Evolutionary conservation across 306 rosid genomes (phyloP).

Genomic region (Inga oerstediana): DNA sequence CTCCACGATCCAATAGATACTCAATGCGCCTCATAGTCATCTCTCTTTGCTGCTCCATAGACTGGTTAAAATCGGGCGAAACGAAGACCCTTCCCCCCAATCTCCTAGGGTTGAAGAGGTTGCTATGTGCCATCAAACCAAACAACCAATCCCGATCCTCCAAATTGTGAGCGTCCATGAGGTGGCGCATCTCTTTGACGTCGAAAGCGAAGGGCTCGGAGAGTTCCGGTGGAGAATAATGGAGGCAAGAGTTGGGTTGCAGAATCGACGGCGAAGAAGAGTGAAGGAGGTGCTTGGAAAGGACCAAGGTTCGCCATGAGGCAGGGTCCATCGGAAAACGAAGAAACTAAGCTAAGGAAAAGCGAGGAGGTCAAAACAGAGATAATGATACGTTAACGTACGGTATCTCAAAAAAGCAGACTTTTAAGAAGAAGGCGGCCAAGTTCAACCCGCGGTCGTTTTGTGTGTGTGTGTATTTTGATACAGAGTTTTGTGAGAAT

Average conservation of each 20-base stretch:
- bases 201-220: conserved; percentile 43
- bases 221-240: conserved; percentile 53
- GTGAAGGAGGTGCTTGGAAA: conserved; percentile 45
- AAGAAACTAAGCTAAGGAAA: neutral
- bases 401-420: neutral
- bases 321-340: conserved; percentile 45
- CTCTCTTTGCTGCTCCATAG: conserved; percentile 86
- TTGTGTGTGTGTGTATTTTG: too few species aligned
- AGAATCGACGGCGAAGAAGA: conserved; percentile 32
- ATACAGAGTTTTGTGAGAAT: too few species aligned
- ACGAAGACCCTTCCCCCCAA: conserved; percentile 62
- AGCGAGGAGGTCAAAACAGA: neutral
- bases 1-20: conserved; percentile 64
- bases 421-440: neutral
- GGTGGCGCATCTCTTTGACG: conserved; percentile 56
- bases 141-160: conserved; percentile 81
- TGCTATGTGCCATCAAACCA: conserved; percentile 63
- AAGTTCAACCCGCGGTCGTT: too few species aligned
- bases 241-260: conserved; percentile 44
- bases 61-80: conserved; percentile 72
- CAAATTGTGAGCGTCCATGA: conserved; percentile 71
- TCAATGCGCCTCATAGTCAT: conserved; percentile 76
- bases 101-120: conserved; percentile 60
- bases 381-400: neutral
- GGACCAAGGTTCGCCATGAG: conserved; percentile 51